Conservation (phyloP, 257 asterid species). For the Lycium barbarum region DNA sequence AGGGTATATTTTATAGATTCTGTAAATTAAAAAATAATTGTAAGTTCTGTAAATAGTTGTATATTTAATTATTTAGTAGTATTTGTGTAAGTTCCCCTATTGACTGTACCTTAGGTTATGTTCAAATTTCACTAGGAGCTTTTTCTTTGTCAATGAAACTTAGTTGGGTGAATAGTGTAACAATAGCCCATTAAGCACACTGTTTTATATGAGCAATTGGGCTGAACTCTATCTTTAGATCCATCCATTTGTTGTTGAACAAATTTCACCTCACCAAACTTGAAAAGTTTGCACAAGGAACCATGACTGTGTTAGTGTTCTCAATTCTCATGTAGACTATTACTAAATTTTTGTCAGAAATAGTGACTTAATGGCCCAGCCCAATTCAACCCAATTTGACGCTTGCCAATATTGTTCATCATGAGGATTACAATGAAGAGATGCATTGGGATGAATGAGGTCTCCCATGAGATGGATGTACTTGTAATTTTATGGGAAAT, state of each 20-base stretch:
- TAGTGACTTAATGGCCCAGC: no score
- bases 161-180: background rate
- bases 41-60: no score
- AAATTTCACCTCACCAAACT: no score
- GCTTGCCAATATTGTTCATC: background rate
- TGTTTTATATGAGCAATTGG: background rate
- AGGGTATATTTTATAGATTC: no score
- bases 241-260: background rate
- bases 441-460: background rate
- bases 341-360: no score
- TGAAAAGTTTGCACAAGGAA: background rate
- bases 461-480: background rate
- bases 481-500: background rate
- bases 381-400: no score
- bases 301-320: background rate
- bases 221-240: background rate
- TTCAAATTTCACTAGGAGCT: background rate
- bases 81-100: no score
- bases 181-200: background rate
- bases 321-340: no score
- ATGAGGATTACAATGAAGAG: background rate
- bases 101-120: background rate
- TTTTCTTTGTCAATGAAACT: background rate
- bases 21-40: no score
- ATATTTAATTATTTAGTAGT: no score